Conservation (phyloP, 352 stramenopile genomes). For the Phytophthora gonapodyides region DNA sequence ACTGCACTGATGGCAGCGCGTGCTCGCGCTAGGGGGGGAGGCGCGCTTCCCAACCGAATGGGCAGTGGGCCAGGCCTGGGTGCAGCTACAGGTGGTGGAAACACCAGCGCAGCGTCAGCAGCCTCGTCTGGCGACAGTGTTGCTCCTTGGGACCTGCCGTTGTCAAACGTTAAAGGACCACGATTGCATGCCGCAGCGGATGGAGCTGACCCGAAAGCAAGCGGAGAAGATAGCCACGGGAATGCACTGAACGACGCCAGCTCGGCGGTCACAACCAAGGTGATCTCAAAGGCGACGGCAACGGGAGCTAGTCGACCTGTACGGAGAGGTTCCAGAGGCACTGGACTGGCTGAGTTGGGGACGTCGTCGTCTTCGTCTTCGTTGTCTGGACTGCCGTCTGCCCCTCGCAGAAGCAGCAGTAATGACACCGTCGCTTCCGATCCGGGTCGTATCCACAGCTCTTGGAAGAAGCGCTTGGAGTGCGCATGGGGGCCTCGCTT, state of each 20-base stretch:
- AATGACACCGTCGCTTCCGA: slow-evolving; percentile 33
- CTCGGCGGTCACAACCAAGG: background rate
- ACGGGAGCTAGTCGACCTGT: slow-evolving; percentile 18
- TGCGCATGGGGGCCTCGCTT: slow-evolving; percentile 63
- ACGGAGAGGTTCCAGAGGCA: slow-evolving; percentile 24
- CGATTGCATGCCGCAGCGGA: slow-evolving; percentile 24
- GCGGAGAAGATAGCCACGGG: background rate
- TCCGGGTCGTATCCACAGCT: slow-evolving; percentile 38
- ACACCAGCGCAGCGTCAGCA: slow-evolving; percentile 21
- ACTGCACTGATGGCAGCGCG: slow-evolving; percentile 77
- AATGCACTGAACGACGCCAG: slow-evolving; percentile 7
- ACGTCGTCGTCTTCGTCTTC: slow-evolving; percentile 28
- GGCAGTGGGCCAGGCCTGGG: slow-evolving; percentile 48
- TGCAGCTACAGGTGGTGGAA: slow-evolving; percentile 18
- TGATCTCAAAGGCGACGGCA: slow-evolving; percentile 6
- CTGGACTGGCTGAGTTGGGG: slow-evolving; percentile 15
- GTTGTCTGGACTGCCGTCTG: slow-evolving; percentile 26
- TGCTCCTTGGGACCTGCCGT: slow-evolving; percentile 76
- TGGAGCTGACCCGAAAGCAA: slow-evolving; percentile 13
- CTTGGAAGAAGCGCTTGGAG: slow-evolving; percentile 64
- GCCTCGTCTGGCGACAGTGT: slow-evolving; percentile 45
- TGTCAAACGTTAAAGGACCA: slow-evolving; percentile 43
- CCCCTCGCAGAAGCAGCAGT: slow-evolving; percentile 9
- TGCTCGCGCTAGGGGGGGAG: slow-evolving; percentile 61
- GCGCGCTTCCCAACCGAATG: slow-evolving; percentile 52